phyloP scores from a whole-genome alignment of 768 basidiomycete genomes.

The Hericium coralloides region DNA sequence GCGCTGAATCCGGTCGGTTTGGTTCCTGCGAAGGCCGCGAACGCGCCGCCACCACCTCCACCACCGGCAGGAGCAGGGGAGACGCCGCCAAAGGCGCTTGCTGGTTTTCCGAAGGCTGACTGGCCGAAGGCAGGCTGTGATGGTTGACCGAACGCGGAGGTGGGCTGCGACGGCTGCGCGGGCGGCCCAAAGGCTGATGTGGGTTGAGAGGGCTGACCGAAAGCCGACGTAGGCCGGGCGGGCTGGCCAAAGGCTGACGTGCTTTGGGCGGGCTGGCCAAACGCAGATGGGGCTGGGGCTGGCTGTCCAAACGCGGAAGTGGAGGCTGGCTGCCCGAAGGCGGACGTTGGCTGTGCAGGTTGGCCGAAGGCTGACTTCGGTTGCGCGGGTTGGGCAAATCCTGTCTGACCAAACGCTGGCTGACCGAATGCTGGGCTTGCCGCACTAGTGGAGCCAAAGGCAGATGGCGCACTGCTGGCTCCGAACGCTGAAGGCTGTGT shows the following conservation, averaged over 20 bases:
- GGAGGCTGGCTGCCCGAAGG: slow-evolving; percentile 10
- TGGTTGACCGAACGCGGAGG: slow-evolving; percentile 7
- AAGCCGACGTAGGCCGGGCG: neutral
- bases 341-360: neutral
- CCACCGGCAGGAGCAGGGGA: neutral
- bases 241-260: slow-evolving; percentile 1
- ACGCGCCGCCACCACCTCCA: neutral
- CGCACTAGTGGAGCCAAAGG: slow-evolving; percentile 23
- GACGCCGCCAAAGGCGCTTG: neutral
- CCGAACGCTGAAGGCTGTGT: slow-evolving; percentile 30
- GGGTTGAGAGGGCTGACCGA: slow-evolving; percentile 5
- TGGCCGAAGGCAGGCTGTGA: slow-evolving; percentile 25
- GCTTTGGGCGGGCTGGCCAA: slow-evolving; percentile 8
- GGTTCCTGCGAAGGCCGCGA: neutral
- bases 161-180: neutral
- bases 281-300: neutral
- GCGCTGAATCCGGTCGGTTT: neutral
- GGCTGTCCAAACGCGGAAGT: slow-evolving; percentile 7
- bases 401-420: slow-evolving; percentile 21
- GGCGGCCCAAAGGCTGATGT: neutral
- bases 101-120: neutral
- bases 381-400: slow-evolving; percentile 6
- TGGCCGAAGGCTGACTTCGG: slow-evolving; percentile 3
- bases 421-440: slow-evolving; percentile 13
- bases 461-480: slow-evolving; percentile 22